A percentile compares a stretch with the other conserved stretches of the same genome.
Evolutionary conservation across 805 yeast genomes (phyloP).

Genomic region (Teunomyces panamensis): DNA sequence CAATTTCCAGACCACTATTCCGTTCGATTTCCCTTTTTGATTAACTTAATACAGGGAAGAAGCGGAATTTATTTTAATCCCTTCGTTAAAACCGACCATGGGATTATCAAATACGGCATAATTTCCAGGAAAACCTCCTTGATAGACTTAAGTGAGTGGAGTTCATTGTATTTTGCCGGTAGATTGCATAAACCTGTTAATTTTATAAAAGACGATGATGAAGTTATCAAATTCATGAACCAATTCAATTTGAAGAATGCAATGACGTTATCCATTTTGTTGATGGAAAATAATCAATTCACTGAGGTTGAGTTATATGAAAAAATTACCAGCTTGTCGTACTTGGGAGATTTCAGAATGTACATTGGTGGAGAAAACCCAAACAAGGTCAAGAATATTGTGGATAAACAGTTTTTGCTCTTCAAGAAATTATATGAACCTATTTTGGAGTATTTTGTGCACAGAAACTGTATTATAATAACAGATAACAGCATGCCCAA

Average conservation of each 20-base stretch:
- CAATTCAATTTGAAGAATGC: constrained; percentile 79
- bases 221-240: constrained; percentile 61
- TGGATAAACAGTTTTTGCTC: constrained; percentile 63
- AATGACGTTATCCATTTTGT: constrained; percentile 60
- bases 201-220: constrained; percentile 56
- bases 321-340: constrained; percentile 76
- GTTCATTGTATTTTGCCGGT: constrained; percentile 83
- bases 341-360: constrained; percentile 88
- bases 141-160: constrained; percentile 80
- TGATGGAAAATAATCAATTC: constrained; percentile 41
- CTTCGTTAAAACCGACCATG: constrained; percentile 56
- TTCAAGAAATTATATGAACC: constrained; percentile 79
- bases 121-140: constrained; percentile 60
- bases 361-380: constrained; percentile 89
- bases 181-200: constrained; percentile 92
- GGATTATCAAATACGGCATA: constrained; percentile 79
- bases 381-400: constrained; percentile 81
- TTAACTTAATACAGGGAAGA: constrained; percentile 53
- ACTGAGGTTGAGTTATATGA: constrained; percentile 67
- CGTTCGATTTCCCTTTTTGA: constrained; percentile 17
- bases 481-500: constrained; percentile 8
- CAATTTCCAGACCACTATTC: constrained; percentile 80
- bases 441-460: constrained; percentile 27
- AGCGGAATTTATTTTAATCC: constrained; percentile 92
- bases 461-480: constrained; percentile 16